Conservation (phyloP, 495 filamentous ascomycete species). For the Monascus purpureus region DNA sequence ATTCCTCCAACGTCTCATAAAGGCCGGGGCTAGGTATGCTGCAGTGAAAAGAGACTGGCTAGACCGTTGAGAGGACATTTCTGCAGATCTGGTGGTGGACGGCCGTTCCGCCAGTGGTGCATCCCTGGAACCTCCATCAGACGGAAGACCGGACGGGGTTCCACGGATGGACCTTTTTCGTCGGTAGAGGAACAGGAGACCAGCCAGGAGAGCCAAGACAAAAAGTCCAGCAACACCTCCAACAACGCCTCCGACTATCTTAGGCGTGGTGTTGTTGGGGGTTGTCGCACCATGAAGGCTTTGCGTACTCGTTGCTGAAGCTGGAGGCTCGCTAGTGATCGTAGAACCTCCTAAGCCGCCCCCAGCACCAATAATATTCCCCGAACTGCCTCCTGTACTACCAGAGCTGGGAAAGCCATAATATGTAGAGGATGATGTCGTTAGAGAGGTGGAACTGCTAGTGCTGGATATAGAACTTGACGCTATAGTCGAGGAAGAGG, state of each 20-base stretch:
- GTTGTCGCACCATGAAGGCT: neutral
- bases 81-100: slow-evolving; percentile 6
- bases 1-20: slow-evolving; percentile 27
- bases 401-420: too few relatives aligned
- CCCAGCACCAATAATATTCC: too few relatives aligned
- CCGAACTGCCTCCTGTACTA: too few relatives aligned
- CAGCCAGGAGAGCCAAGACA: slow-evolving; percentile 37
- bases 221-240: slow-evolving; percentile 49
- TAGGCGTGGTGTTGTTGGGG: slow-evolving; percentile 6
- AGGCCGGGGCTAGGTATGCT: slow-evolving; percentile 32
- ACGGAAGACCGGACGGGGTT: slow-evolving; percentile 16
- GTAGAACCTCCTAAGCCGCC: too few relatives aligned
- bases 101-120: slow-evolving; percentile 1
- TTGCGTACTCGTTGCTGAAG: too few relatives aligned
- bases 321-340: too few relatives aligned
- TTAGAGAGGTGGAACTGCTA: neutral
- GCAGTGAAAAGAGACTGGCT: slow-evolving; percentile 41
- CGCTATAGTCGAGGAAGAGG: slow-evolving; percentile 1
- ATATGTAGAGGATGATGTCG: neutral
- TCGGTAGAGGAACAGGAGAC: slow-evolving; percentile 39
- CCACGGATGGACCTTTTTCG: slow-evolving; percentile 19
- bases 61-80: slow-evolving; percentile 37
- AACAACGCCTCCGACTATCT: slow-evolving; percentile 50
- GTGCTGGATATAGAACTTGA: neutral
- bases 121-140: slow-evolving; percentile 4